Conservation (phyloP, 495 filamentous ascomycete genomes). For the Clavariopsis aquatica region DNA sequence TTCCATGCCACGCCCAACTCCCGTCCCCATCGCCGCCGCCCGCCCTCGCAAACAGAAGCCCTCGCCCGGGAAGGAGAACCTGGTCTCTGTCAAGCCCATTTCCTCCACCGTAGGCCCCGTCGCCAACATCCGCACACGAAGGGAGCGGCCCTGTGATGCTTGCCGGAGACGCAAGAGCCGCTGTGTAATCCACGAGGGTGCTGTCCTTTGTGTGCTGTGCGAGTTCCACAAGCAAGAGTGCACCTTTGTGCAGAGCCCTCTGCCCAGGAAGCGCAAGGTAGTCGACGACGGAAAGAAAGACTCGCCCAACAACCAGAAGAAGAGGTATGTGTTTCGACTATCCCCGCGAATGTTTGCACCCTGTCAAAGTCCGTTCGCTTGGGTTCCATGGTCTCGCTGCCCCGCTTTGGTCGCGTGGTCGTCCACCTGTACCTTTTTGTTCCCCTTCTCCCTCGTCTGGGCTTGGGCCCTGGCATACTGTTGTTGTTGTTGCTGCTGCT, state of each 20-base stretch:
- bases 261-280: slow-evolving; percentile 55
- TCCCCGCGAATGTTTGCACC: slow-evolving; percentile 9
- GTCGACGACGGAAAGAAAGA: slow-evolving; percentile 39
- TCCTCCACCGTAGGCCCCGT: slow-evolving; percentile 29
- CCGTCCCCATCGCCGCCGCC: slow-evolving; percentile 41
- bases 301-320: slow-evolving; percentile 36
- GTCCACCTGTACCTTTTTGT: neutral
- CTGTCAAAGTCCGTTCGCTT: slow-evolving; percentile 13
- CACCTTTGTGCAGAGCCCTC: slow-evolving; percentile 51
- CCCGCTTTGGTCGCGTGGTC: slow-evolving; percentile 11
- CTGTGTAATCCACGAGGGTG: slow-evolving; percentile 90
- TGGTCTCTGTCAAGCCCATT: slow-evolving; percentile 40
- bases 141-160: slow-evolving; percentile 58
- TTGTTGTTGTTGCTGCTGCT: neutral
- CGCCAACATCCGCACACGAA: slow-evolving; percentile 41
- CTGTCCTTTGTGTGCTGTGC: slow-evolving; percentile 63
- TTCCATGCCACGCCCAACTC: slow-evolving; percentile 43
- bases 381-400: slow-evolving; percentile 6
- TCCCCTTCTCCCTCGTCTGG: no score
- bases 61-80: slow-evolving; percentile 42
- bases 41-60: slow-evolving; percentile 36
- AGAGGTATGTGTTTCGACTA: slow-evolving; percentile 40
- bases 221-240: slow-evolving; percentile 54
- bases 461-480: neutral
- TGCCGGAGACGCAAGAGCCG: slow-evolving; percentile 83